Base-by-base conservation (phyloP, 164 flowering plant species). In the Buxus sempervirens region DNA sequence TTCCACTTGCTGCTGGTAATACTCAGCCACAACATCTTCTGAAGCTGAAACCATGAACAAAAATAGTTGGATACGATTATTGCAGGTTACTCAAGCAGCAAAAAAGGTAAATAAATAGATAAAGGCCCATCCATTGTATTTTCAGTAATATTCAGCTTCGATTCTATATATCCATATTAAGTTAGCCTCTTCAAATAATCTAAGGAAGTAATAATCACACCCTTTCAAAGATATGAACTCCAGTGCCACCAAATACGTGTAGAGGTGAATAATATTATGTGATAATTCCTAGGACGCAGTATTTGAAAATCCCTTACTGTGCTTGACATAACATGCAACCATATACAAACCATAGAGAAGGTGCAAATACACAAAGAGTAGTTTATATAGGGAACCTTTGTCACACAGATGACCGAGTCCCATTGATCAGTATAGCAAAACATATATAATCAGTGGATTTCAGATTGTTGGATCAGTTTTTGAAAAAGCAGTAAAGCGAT, bases 1-100 rank as follows among this genome's bases (percentile, higher is more conserved):
- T 75, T 93, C 93, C 38, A 79, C 96, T 82, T 93, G 98, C 73
- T 90, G 98, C 75, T 93, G 96, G 72, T 93, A 93, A 75, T 93
- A 93, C 72, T 84, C 93, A 4, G 96, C 96, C 68, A 90, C 85
- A 68, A 79, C 78, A 78, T 93, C 96, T 75, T 89, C 95, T 36
- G 88, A 72, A 54, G 86, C 96, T 87, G 77, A 27, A 70, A n/a
- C 64, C 64, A 74, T 63, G 48, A 64, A 76, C 36, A 72, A 67
- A 59, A 54, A 16, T 68, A 61, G 14, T 66, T 12, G 71, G 26
- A 67, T 23, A 27, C 23, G n/a, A 19, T 23, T 56, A 1, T n/a
- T 14, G 16, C 60, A 71, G 22, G 48, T 49, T 60, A 54, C 23
- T 5, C 23, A 19, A 38, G 45, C 21, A 48, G 22, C 56, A 28